Evolutionary conservation across 1,284 basidiomycete genomes (phyloP), one percentile per base, ranked within the genome.

Genomic region (Apiotrichum gracile): DNA sequence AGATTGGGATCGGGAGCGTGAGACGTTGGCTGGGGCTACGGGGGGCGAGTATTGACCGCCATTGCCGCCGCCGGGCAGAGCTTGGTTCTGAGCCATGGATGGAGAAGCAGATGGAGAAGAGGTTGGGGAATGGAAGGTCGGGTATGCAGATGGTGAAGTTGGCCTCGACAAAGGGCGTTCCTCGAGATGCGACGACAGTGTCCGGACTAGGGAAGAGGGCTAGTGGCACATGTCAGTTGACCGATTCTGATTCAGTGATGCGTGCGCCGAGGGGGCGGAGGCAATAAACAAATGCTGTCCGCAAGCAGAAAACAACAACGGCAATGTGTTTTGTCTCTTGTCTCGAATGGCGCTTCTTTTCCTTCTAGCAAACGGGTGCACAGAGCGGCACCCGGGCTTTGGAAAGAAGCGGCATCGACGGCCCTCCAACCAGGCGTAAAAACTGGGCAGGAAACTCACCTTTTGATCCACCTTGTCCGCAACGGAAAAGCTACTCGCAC

Each of bases 401-500:
- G n/a, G n/a, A n/a, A n/a, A n/a, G n/a, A n/a, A n/a, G n/a, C n/a
- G n/a, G n/a, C n/a, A n/a, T n/a, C n/a, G n/a, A n/a, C n/a, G n/a
- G n/a, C n/a, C n/a, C n/a, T n/a, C n/a, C n/a, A n/a, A n/a, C n/a
- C n/a, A n/a, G n/a, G n/a, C n/a, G n/a, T n/a, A n/a, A n/a, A n/a
- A n/a, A n/a, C n/a, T n/a, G n/a, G n/a, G n/a, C n/a, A 31, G 29
- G 3, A 4, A 26, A 58, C 60, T 39, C 33, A 53, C 51, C 41
- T 44, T 48, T 34, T 53, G 48, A n/a, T 46, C 49, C n/a, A 49
- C 19, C 31, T 43, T 52, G 48, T 52, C 57, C 12, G 35, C 49
- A 5, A 61, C 70, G 5, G 69, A 69, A 52, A 74, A 74, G 54
- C 69, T 72, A 47, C 60, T 74, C 4, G 70, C 70, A 37, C 72